Percentiles rank a stretch among this genome's conserved stretches.
Evolutionary conservation across 331 rosid genomes (phyloP).

Genomic region (Rhamnella rubrinervis): DNA sequence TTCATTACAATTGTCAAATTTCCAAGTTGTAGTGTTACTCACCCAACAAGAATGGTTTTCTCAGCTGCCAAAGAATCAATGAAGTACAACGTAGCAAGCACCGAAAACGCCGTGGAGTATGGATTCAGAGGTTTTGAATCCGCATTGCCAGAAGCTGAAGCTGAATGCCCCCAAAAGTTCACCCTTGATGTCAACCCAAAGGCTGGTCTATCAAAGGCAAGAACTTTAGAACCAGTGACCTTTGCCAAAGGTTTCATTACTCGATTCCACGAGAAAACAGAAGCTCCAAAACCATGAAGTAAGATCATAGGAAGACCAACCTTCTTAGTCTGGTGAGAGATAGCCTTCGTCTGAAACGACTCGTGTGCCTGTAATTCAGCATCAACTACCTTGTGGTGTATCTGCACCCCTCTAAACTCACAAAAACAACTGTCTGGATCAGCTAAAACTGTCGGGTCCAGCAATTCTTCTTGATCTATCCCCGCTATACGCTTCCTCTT

Average conservation of each 20-base stretch:
- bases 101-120: slow-evolving; percentile 79
- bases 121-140: slow-evolving; percentile 64
- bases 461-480: slow-evolving; percentile 71
- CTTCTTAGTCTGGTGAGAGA: slow-evolving; percentile 38
- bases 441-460: slow-evolving; percentile 71
- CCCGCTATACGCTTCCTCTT: slow-evolving; percentile 62
- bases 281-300: slow-evolving; percentile 94
- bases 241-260: slow-evolving; percentile 82
- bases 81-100: slow-evolving; percentile 84
- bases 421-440: slow-evolving; percentile 85
- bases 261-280: slow-evolving; percentile 81
- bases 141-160: slow-evolving; percentile 31
- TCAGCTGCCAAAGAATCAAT: slow-evolving; percentile 62
- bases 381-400: slow-evolving; percentile 80
- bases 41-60: slow-evolving; percentile 82
- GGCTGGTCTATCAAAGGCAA: slow-evolving; percentile 98
- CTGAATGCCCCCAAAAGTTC: slow-evolving; percentile 24
- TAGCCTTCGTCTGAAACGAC: slow-evolving; percentile 33
- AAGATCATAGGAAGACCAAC: slow-evolving; percentile 67
- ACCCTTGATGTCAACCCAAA: slow-evolving; percentile 91
- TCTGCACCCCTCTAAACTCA: slow-evolving; percentile 71
- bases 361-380: slow-evolving; percentile 38
- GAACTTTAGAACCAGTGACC: slow-evolving; percentile 63
- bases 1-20: neutral
- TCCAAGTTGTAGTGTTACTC: slow-evolving; percentile 21